Evolutionary conservation across 495 filamentous ascomycete species (phyloP).

Genomic region (Copromyces sp.): DNA sequence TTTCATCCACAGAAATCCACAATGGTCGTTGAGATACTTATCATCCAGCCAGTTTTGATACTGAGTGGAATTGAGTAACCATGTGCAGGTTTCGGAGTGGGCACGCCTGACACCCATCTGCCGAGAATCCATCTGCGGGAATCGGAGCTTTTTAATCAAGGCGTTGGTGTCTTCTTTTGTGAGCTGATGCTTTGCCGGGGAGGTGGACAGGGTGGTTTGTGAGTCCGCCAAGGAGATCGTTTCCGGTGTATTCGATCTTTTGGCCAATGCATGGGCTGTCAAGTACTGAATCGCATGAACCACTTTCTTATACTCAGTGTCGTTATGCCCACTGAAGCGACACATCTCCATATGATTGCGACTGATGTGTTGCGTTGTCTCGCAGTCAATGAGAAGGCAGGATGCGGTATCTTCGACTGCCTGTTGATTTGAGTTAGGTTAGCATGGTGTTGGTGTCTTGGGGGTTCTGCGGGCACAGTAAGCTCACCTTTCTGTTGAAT

Average conservation of each 20-base stretch:
- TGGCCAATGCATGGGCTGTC: neutral
- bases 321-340: constrained; percentile 24
- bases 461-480: neutral
- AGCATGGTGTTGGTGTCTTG: neutral
- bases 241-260: neutral
- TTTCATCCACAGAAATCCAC: constrained; percentile 48
- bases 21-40: constrained; percentile 24
- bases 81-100: constrained; percentile 37
- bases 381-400: constrained; percentile 11
- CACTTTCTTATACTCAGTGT: constrained; percentile 17
- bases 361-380: constrained; percentile 21
- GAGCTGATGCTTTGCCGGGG: neutral
- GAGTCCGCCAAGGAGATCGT: neutral
- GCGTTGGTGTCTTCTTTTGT: neutral
- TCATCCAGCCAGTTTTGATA: constrained; percentile 40
- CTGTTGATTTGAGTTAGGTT: constrained; percentile 4
- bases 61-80: constrained; percentile 33
- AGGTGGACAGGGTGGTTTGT: neutral
- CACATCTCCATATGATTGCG: constrained; percentile 34
- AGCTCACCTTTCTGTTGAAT: constrained; percentile 13
- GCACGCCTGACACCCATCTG: constrained; percentile 26
- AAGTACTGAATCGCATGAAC: neutral
- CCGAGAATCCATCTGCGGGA: constrained; percentile 30
- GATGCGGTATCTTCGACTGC: constrained; percentile 31
- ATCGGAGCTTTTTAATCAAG: constrained; percentile 22